These are phyloP conservation scores for Periconia sp. DNA, from an alignment of 2,329 filamentous ascomycete genomes.

Conservation along the genomic window DNA sequence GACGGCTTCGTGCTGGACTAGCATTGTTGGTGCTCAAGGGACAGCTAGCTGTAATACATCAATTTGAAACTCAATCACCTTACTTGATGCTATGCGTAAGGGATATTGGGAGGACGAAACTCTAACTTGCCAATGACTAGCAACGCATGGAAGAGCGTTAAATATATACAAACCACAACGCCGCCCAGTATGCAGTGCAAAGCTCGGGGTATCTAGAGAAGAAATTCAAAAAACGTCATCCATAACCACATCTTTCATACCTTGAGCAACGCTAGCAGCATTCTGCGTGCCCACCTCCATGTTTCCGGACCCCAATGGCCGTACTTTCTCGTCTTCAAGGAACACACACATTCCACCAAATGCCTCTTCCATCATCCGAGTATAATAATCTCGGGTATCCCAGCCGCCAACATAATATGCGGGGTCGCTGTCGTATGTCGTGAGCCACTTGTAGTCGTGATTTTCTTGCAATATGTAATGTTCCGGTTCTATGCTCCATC, in stretches of 20 bases:
- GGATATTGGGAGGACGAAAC: too few relatives aligned
- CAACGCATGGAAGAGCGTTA: too few relatives aligned
- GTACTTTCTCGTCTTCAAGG: constrained; percentile 69
- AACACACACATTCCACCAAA: constrained; percentile 89
- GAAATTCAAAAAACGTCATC: constrained; percentile 43
- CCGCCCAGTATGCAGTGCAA: neutral
- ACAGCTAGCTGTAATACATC: too few relatives aligned
- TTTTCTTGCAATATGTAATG: constrained; percentile 69
- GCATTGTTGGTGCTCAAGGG: too few relatives aligned
- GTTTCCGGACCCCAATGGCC: constrained; percentile 35
- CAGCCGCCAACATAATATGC: constrained; percentile 79
- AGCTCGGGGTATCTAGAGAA: constrained; percentile 34
- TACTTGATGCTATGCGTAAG: too few relatives aligned
- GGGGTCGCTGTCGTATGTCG: constrained; percentile 65
- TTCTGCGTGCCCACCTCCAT: constrained; percentile 34
- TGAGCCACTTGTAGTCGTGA: constrained; percentile 77
- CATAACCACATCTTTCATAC: constrained; percentile 58
- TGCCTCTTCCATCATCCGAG: constrained; percentile 79
- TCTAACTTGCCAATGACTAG: too few relatives aligned
- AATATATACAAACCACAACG: neutral
- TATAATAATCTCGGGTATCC: constrained; percentile 77
- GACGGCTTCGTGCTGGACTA: too few relatives aligned
- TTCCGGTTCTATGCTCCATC: constrained; percentile 63
- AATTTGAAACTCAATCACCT: too few relatives aligned
- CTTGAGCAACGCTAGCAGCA: constrained; percentile 54